Percentiles rank a stretch among this genome's conserved stretches.
Evolutionary conservation across 2,329 filamentous ascomycete genomes (phyloP).

Genomic region (Ceratocystis smalleyi): DNA sequence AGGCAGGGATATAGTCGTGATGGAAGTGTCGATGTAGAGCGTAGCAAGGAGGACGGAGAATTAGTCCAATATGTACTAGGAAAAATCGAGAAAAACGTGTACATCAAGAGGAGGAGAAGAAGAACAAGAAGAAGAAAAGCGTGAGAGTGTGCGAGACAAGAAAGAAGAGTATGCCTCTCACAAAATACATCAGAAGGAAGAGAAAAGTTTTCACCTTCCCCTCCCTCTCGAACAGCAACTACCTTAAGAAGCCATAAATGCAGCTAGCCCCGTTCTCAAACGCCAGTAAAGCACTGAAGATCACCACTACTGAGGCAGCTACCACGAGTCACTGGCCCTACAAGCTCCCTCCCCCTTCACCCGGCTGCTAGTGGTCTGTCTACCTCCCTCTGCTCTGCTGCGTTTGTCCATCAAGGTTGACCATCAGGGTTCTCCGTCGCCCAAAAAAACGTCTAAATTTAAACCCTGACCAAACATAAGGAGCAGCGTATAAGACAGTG

Average conservation of each 20-base stretch:
- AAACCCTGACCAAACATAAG: background rate
- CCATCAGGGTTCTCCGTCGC: constrained; percentile 16
- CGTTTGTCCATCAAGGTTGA: constrained; percentile 17
- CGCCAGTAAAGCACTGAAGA: background rate
- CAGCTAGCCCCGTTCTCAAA: background rate
- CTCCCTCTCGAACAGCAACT: background rate
- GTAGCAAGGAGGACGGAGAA: background rate
- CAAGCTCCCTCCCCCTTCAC: background rate
- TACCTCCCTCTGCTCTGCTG: no score
- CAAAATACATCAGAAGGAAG: background rate
- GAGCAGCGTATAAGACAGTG: background rate
- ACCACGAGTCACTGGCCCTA: background rate
- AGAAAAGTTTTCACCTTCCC: constrained; percentile 1
- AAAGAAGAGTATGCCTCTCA: background rate
- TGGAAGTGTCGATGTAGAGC: background rate
- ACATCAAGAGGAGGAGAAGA: background rate
- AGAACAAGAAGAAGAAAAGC: background rate
- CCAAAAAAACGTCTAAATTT: background rate
- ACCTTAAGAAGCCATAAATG: background rate
- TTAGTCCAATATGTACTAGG: background rate
- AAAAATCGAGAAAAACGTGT: background rate
- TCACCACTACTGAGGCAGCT: background rate
- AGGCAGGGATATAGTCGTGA: background rate
- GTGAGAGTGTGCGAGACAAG: background rate
- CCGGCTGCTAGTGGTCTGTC: background rate